These are phyloP conservation scores for Nicotiana paniculata DNA, from an alignment of 257 asterid species.

Conservation along the genomic window DNA sequence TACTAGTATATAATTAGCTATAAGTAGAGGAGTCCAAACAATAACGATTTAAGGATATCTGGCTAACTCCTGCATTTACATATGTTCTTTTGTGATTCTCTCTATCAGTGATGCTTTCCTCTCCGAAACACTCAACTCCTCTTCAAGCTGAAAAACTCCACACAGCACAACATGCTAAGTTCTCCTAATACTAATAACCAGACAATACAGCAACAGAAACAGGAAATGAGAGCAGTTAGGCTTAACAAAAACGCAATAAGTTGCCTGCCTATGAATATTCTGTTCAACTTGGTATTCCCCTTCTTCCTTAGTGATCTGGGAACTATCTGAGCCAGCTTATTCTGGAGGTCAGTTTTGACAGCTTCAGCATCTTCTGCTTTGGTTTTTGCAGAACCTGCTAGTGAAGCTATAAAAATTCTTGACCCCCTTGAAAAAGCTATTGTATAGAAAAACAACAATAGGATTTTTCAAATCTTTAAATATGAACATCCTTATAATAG, in stretches of 20 bases:
- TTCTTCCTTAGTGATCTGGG: constrained; percentile 37
- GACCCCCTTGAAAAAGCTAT: constrained; percentile 4
- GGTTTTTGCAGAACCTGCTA: constrained; percentile 29
- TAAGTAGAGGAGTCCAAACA: constrained; percentile 6
- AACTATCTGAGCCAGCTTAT: constrained; percentile 39
- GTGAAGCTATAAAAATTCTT: constrained; percentile 3
- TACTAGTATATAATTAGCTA: neutral
- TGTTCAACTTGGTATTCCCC: constrained; percentile 36
- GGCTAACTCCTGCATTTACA: constrained; percentile 61
- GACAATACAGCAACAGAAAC: neutral
- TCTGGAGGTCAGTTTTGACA: constrained; percentile 26
- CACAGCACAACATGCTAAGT: neutral
- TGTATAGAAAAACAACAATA: neutral
- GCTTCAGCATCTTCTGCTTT: constrained; percentile 27
- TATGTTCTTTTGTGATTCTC: constrained; percentile 43
- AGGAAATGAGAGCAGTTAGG: neutral
- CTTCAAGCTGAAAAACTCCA: constrained; percentile 41
- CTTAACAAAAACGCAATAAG: constrained; percentile 8
- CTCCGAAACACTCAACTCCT: constrained; percentile 52
- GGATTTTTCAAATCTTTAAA: neutral
- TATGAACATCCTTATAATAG: neutral
- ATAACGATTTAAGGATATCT: constrained; percentile 56
- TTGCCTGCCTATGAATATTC: constrained; percentile 49
- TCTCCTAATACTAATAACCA: neutral
- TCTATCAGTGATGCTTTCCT: constrained; percentile 45